A percentile compares a stretch with the other conserved stretches of the same genome.
phyloP scores from a whole-genome alignment of 2,329 filamentous ascomycete species.

The Colletotrichum sp. region DNA sequence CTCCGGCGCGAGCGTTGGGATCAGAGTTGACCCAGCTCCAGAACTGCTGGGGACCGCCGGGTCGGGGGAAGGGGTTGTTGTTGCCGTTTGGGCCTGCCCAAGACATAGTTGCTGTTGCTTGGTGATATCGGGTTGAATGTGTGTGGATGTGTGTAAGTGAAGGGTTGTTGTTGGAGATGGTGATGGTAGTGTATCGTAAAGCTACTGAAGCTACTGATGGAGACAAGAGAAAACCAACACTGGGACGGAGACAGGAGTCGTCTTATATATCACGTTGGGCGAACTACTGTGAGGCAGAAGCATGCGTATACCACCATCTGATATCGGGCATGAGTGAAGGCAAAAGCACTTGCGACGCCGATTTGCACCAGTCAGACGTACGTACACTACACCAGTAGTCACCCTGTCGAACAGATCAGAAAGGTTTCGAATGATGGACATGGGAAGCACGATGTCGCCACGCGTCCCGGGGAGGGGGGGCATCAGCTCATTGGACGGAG shows the following conservation, averaged over 20 bases:
- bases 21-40: slow-evolving; percentile 39
- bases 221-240: not conserved
- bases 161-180: not conserved
- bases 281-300: slow-evolving; percentile 2
- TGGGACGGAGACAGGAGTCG: not conserved
- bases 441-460: slow-evolving; percentile 20
- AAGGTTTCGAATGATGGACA: slow-evolving; percentile 17
- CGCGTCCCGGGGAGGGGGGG: slow-evolving; percentile 17
- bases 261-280: not conserved
- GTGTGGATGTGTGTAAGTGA: not conserved
- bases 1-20: slow-evolving; percentile 32
- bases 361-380: slow-evolving; percentile 9
- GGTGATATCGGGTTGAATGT: not conserved
- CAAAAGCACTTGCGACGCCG: slow-evolving; percentile 19
- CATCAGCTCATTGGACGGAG: slow-evolving; percentile 11
- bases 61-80: slow-evolving; percentile 5
- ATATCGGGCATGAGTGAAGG: slow-evolving; percentile 14
- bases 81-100: slow-evolving; percentile 19
- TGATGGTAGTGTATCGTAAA: not conserved
- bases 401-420: slow-evolving; percentile 11
- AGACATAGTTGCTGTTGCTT: slow-evolving; percentile 16
- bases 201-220: slow-evolving; percentile 5
- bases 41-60: slow-evolving; percentile 4
- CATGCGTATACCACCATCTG: slow-evolving; percentile 16
- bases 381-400: slow-evolving; percentile 7